phyloP scores from a whole-genome alignment of 306 rosid genomes.

The Glycine tomentella region DNA sequence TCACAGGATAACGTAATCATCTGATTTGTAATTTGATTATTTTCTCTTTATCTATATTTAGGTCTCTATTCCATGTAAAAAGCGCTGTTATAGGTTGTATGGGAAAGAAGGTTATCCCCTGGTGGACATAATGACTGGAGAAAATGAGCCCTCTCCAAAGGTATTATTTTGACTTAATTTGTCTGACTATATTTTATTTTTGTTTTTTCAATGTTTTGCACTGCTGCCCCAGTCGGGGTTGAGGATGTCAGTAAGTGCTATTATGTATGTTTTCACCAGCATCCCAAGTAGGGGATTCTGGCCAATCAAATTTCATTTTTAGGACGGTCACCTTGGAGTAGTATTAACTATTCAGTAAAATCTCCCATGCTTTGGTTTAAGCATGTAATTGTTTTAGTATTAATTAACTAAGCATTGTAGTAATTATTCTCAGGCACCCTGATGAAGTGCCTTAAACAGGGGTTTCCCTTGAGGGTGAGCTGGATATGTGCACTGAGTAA shows the following conservation, averaged over 20 bases:
- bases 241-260: constrained; percentile 15
- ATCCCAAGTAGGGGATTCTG: constrained; percentile 16
- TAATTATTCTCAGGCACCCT: constrained; percentile 11
- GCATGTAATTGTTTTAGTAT: constrained; percentile 3
- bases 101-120: constrained; percentile 98
- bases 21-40: constrained; percentile 8
- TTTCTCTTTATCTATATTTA: constrained; percentile 48
- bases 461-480: constrained; percentile 18
- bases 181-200: neutral
- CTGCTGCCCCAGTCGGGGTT: neutral
- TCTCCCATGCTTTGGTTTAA: neutral
- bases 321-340: neutral
- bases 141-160: constrained; percentile 94
- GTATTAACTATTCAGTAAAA: neutral
- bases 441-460: constrained; percentile 17
- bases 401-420: neutral
- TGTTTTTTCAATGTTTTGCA: neutral
- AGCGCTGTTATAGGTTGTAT: constrained; percentile 77
- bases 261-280: constrained; percentile 25
- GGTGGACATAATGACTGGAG: constrained; percentile 96
- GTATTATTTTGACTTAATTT: constrained; percentile 51
- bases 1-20: constrained; percentile 30
- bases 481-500: neutral
- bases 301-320: neutral
- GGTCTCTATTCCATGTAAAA: constrained; percentile 99